Percentiles rank a stretch among this genome's conserved stretches.
Evolutionary conservation across 139 green algal species (phyloP).

Genomic region (Asterochloris erici): DNA sequence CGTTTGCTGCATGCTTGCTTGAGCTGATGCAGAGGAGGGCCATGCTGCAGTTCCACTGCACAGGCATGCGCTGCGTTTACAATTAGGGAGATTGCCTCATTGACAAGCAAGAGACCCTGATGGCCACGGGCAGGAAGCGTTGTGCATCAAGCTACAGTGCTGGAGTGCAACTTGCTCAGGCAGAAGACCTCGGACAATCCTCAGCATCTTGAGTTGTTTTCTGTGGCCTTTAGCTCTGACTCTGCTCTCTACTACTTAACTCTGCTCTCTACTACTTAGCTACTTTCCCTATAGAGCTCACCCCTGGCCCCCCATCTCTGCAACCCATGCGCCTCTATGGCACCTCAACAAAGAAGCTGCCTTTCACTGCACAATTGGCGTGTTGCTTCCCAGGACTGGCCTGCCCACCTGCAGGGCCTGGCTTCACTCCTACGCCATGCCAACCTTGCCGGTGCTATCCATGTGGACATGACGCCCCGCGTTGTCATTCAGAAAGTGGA

Average conservation of each 20-base stretch:
- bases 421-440: neutral
- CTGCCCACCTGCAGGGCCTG: neutral
- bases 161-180: no score
- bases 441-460: neutral
- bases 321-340: neutral
- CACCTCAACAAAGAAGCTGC: neutral
- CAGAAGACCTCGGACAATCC: no score
- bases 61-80: no score
- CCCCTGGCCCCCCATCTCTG: neutral
- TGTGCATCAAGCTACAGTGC: no score
- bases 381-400: neutral
- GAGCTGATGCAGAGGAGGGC: no score
- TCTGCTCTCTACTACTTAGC: neutral
- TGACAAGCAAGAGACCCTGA: no score
- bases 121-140: no score
- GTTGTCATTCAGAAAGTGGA: slow-evolving; percentile 9
- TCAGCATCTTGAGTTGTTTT: no score
- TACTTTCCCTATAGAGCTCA: neutral
- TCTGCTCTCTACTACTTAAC: neutral
- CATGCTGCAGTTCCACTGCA: no score
- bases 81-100: no score
- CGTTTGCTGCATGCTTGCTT: no score
- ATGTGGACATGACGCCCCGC: neutral
- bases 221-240: neutral
- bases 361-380: neutral